A percentile compares a stretch with the other conserved stretches of the same genome.
Evolutionary conservation across 305 asterid species (phyloP).

Genomic region (Solanum hybrid): DNA sequence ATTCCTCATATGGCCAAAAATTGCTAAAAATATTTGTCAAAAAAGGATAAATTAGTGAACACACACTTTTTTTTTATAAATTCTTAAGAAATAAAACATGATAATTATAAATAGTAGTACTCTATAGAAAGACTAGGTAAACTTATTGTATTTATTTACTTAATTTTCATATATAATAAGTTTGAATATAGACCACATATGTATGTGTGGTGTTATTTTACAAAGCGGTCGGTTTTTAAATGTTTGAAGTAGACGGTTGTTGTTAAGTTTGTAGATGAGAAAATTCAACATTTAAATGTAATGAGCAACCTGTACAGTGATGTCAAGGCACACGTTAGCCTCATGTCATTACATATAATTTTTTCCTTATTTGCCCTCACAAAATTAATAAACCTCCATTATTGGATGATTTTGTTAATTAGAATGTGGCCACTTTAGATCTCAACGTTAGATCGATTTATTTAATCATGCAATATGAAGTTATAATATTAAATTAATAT

Average conservation of each 20-base stretch:
- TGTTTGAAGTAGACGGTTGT: not conserved
- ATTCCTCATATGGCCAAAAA: not conserved
- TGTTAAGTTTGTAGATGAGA: not conserved
- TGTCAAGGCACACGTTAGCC: slow-evolving; percentile 20
- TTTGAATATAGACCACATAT: not conserved
- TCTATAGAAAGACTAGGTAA: not conserved
- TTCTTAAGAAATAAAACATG: not conserved
- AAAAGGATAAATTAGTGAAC: not conserved
- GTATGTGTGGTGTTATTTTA: not conserved
- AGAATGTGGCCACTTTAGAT: not conserved
- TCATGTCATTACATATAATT: slow-evolving; percentile 5
- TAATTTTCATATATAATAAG: not conserved
- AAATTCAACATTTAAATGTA: not conserved
- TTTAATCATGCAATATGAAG: not conserved
- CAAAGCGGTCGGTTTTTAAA: not conserved
- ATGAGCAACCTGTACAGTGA: not conserved
- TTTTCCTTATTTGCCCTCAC: not conserved
- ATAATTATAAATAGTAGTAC: not conserved
- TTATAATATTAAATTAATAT: not conserved
- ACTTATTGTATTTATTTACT: not conserved
- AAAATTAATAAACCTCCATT: not conserved
- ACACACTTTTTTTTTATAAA: too few species aligned
- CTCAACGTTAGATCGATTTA: not conserved
- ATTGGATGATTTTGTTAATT: not conserved
- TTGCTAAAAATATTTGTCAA: not conserved